These are phyloP conservation scores for Salix suchowensis DNA, from an alignment of 345 rosid genomes.

Conservation along the genomic window DNA sequence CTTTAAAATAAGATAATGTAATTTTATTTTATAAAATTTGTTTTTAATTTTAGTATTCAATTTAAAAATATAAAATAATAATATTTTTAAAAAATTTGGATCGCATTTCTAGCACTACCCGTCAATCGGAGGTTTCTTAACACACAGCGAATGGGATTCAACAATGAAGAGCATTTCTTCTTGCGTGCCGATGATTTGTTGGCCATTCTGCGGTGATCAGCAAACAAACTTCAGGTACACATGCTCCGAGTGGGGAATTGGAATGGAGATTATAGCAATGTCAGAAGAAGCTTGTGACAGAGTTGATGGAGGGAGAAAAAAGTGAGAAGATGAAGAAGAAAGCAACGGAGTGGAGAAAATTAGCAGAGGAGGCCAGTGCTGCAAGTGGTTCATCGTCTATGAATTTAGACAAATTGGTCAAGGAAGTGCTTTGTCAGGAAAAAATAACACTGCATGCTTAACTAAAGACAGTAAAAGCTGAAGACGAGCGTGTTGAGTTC, in stretches of 20 bases:
- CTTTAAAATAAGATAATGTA: too few species aligned
- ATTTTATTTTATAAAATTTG: too few species aligned
- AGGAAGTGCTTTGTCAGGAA: background rate
- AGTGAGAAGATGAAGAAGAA: background rate
- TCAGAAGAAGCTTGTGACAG: background rate
- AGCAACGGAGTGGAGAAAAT: background rate
- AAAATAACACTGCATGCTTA: too few species aligned
- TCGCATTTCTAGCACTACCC: background rate
- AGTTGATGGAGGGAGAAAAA: background rate
- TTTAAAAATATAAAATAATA: too few species aligned
- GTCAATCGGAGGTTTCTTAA: background rate
- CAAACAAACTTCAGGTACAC: slow-evolving; percentile 1
- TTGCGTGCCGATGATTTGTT: slow-evolving; percentile 13
- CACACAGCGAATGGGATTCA: slow-evolving; percentile 4
- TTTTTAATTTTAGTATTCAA: too few species aligned
- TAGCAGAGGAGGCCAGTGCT: background rate
- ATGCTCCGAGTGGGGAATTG: background rate
- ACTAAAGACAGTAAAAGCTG: too few species aligned
- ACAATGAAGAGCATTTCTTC: slow-evolving; percentile 11
- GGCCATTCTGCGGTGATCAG: slow-evolving; percentile 17
- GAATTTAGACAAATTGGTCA: background rate
- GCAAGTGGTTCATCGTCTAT: background rate
- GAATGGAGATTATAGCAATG: background rate
- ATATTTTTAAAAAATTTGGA: too few species aligned
- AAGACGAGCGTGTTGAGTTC: too few species aligned